Conservation (phyloP, 257 asterid genomes). For the Nicotiana tomentosiformis region DNA sequence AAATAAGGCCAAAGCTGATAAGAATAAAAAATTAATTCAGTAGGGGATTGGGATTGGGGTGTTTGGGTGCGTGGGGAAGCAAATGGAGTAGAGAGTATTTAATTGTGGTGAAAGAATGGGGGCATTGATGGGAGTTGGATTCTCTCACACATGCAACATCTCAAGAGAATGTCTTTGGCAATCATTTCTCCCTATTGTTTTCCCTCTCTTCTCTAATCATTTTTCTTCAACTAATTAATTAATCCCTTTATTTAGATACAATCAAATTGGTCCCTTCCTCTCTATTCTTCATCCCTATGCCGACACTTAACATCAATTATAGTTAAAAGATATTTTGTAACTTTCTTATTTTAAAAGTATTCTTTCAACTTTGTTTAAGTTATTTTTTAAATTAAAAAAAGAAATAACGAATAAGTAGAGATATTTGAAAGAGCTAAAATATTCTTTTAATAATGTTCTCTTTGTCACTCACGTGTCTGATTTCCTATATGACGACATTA, state of each 20-base stretch:
- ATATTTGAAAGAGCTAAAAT: not conserved
- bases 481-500: not conserved
- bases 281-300: not conserved
- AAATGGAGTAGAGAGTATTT: not conserved
- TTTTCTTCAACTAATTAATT: not conserved
- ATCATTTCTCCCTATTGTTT: slow-evolving; percentile 27
- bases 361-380: not conserved
- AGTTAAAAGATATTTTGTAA: not conserved
- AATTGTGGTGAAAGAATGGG: slow-evolving; percentile 27
- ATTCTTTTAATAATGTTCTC: not conserved
- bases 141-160: slow-evolving; percentile 27
- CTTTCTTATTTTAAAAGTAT: not conserved
- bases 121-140: slow-evolving; percentile 28
- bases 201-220: slow-evolving; percentile 14
- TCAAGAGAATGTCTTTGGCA: slow-evolving; percentile 24
- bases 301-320: not conserved
- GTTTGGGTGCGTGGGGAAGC: not conserved
- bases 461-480: not conserved
- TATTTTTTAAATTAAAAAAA: not conserved
- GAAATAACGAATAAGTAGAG: not conserved
- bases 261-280: not conserved
- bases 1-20: slow-evolving; percentile 13
- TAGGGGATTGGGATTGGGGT: no score
- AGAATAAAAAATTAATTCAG: not conserved
- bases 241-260: not conserved